Evolutionary conservation across 352 stramenopile genomes (phyloP).

Genomic region (Aphanomyces euteiches): DNA sequence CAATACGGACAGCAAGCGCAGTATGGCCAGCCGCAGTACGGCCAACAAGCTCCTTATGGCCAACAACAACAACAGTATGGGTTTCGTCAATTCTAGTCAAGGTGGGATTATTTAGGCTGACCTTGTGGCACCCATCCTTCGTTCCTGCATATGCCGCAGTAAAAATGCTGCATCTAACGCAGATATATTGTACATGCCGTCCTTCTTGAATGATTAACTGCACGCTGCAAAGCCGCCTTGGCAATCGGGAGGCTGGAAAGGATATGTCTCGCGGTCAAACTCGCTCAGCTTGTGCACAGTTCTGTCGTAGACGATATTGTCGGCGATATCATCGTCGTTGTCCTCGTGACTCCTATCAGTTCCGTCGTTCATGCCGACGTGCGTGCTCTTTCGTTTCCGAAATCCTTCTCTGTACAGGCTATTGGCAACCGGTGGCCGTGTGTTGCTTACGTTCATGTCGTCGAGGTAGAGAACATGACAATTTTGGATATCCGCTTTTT

Average conservation of each 20-base stretch:
- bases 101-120: conserved; percentile 15
- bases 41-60: conserved; percentile 5
- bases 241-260: background rate
- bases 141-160: background rate
- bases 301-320: background rate
- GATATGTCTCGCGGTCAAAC: conserved; percentile 7
- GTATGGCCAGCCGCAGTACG: conserved; percentile 17
- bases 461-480: conserved; percentile 54
- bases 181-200: conserved; percentile 7
- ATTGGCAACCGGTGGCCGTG: background rate
- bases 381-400: conserved; percentile 69
- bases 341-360: conserved; percentile 3
- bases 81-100: conserved; percentile 51
- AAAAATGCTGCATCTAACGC: conserved; percentile 1
- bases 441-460: conserved; percentile 48
- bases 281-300: background rate
- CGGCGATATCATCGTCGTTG: background rate
- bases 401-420: conserved; percentile 37
- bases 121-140: background rate
- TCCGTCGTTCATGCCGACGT: conserved; percentile 41
- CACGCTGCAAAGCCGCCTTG: conserved; percentile 5
- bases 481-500: conserved; percentile 43
- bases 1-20: conserved; percentile 40
- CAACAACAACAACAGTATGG: conserved; percentile 28
- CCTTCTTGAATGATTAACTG: background rate